A percentile compares a stretch with the other conserved stretches of the same genome.
phyloP scores from a whole-genome alignment of 768 basidiomycete species.

The Ramaria rubella region DNA sequence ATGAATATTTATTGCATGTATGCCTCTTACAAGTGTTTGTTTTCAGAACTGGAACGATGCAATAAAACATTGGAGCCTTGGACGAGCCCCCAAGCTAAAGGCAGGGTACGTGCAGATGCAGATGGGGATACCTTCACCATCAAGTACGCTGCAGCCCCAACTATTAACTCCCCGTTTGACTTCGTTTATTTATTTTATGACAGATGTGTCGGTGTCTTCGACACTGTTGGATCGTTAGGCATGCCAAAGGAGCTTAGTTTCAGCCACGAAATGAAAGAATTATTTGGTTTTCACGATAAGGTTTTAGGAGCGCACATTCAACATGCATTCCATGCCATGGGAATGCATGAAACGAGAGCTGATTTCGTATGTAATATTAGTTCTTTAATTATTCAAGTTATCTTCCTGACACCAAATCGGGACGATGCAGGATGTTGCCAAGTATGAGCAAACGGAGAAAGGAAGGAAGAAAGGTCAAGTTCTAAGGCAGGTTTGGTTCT shows the following conservation, averaged over 20 bases:
- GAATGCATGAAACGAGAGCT: slow-evolving; percentile 55
- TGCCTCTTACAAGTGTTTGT: neutral
- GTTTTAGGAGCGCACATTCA: slow-evolving; percentile 59
- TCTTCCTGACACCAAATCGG: too few relatives aligned
- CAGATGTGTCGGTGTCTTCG: slow-evolving; percentile 71
- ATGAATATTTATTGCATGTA: neutral
- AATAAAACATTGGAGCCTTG: slow-evolving; percentile 44
- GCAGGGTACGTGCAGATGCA: slow-evolving; percentile 44
- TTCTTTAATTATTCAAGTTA: too few relatives aligned
- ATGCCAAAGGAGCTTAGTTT: slow-evolving; percentile 58
- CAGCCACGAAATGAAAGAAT: slow-evolving; percentile 34
- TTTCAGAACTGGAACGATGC: neutral
- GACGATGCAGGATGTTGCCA: slow-evolving; percentile 59
- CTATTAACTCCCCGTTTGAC: neutral
- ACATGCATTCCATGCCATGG: slow-evolving; percentile 62
- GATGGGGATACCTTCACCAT: slow-evolving; percentile 47
- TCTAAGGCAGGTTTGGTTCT: slow-evolving; percentile 70
- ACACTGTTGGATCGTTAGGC: slow-evolving; percentile 67
- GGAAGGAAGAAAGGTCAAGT: slow-evolving; percentile 50
- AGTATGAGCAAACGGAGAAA: slow-evolving; percentile 52
- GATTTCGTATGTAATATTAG: slow-evolving; percentile 51
- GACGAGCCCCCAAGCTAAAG: slow-evolving; percentile 43
- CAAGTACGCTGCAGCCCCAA: slow-evolving; percentile 36
- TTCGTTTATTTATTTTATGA: neutral
- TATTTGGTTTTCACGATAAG: slow-evolving; percentile 58